A percentile compares a stretch with the other conserved stretches of the same genome.
phyloP scores from a whole-genome alignment of 345 rosid genomes.

The Dovyalis caffra region DNA sequence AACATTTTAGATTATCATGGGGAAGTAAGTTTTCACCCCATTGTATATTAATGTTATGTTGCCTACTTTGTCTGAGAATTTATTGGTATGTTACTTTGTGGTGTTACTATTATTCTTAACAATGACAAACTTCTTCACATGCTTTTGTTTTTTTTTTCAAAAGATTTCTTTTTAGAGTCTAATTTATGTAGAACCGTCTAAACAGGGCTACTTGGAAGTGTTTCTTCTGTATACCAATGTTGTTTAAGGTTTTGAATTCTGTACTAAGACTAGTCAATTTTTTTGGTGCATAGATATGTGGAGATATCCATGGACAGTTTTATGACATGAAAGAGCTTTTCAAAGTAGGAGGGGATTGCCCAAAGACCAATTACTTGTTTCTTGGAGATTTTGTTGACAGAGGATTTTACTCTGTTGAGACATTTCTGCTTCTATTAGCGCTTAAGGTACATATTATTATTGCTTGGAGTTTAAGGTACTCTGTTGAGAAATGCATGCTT shows the following conservation, averaged over 20 bases:
- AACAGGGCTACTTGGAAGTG: neutral
- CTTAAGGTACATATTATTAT: constrained; percentile 57
- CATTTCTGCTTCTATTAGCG: constrained; percentile 89
- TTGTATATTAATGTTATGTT: too few relatives aligned
- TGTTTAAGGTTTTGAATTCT: neutral
- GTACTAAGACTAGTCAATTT: neutral
- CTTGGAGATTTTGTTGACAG: constrained; percentile 98
- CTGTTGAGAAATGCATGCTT: neutral
- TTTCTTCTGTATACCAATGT: neutral
- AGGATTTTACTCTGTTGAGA: constrained; percentile 95
- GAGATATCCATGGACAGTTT: constrained; percentile 98
- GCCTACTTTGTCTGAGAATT: neutral
- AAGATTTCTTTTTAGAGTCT: neutral
- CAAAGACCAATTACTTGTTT: constrained; percentile 91
- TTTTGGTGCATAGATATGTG: constrained; percentile 61
- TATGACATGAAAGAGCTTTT: constrained; percentile 98
- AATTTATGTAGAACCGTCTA: neutral
- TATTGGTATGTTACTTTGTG: neutral
- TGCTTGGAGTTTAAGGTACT: neutral
- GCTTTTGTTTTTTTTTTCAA: neutral
- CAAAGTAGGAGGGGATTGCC: constrained; percentile 94
- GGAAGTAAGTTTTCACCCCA: neutral
- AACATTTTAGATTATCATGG: neutral
- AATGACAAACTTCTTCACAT: neutral
- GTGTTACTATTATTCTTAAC: neutral